phyloP scores from a whole-genome alignment of 1,139 yeast species.

The Geotrichum candidum region DNA sequence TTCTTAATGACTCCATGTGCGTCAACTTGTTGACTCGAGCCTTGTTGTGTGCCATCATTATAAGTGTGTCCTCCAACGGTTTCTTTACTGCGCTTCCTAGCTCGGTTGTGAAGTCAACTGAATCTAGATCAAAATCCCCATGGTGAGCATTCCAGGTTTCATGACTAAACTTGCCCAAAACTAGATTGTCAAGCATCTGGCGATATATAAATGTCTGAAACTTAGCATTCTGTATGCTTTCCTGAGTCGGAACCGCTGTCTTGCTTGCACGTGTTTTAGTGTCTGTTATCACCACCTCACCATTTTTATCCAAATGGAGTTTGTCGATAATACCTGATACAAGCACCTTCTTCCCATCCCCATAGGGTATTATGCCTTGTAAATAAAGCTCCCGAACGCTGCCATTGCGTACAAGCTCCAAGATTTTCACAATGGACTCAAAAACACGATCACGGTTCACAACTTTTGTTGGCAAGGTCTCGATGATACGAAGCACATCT shows the following conservation, averaged over 20 bases:
- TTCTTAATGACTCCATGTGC: neutral
- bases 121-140: neutral
- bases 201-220: conserved; percentile 34
- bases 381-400: conserved; percentile 32
- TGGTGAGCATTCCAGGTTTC: neutral
- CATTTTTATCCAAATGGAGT: conserved; percentile 17
- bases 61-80: neutral
- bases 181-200: conserved; percentile 22
- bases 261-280: conserved; percentile 29
- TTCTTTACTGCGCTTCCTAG: neutral
- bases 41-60: neutral
- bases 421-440: conserved; percentile 1
- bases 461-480: neutral
- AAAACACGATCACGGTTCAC: neutral
- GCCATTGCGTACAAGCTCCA: conserved; percentile 15
- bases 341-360: conserved; percentile 21
- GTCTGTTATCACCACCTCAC: conserved; percentile 25
- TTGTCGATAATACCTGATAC: conserved; percentile 34
- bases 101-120: neutral
- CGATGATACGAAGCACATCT: neutral
- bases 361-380: conserved; percentile 19
- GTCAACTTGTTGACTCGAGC: neutral
- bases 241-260: conserved; percentile 20
- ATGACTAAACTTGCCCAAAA: neutral
- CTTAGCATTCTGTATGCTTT: conserved; percentile 31